Evolutionary conservation across 2,329 filamentous ascomycete species (phyloP), one percentile per base, ranked within the genome.

Genomic region (Aspergillus flavus): DNA sequence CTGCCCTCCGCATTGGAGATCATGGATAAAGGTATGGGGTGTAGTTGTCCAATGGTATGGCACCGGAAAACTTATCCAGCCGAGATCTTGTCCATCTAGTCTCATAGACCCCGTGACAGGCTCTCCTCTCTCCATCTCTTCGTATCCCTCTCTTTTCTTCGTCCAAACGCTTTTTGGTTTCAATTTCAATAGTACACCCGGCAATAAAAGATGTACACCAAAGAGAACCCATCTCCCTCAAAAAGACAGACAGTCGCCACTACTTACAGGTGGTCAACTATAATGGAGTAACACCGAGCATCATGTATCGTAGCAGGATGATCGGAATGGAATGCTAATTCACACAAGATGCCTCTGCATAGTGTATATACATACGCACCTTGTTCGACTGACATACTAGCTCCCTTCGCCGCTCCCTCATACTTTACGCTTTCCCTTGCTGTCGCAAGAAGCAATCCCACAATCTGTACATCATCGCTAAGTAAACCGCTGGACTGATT

Each of bases 61-160:
- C 3, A 0, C n/a, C 63, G 59, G 63, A 62, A 53, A 64, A 43
- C 59, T 59, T 60, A 61, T 59, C 63, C 56, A 41, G 53, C 50
- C 52, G 32, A 43, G 9, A 21, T 23, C 23, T 53, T 10, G 11
- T 26, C 48, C 34, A 28, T 46, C 6, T 36, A 23, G 30, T 36
- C 28, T 54, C 30, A 23, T 39, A 39, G 30, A 34, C 30, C 52
- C 52, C 52, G 32, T 54, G 52, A 23, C 32, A 21, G 52, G 12
- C 14, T 21, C 21, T 54, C n/a, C 30, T 30, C 26, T 50, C 19
- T n/a, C 10, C 46, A 4, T 28, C 50, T 34, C 30, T 34, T 21
- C 10, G 16, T 34, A 34, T 53, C 30, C 30, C 12, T 55, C 14
- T 6, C 52, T 21, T 54, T 41, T 14, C n/a, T 23, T 21, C 11